Conservation (phyloP, 305 asterid species). For the Solanum aculeatissimum region DNA sequence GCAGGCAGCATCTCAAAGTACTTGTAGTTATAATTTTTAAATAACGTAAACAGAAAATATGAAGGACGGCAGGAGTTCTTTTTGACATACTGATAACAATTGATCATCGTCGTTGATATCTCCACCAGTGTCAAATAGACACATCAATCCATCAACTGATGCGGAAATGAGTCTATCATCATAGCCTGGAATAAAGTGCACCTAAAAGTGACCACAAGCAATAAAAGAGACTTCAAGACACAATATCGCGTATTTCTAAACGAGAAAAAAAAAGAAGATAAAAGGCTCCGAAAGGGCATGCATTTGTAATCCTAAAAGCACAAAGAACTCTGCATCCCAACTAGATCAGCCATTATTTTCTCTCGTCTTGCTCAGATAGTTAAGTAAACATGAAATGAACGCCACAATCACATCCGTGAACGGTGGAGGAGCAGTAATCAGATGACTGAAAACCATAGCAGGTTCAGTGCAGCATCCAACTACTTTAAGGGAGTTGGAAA, state of each 20-base stretch:
- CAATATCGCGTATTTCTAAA: background rate
- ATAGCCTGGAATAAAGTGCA: slow-evolving; percentile 75
- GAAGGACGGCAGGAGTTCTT: background rate
- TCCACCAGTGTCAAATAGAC: slow-evolving; percentile 79
- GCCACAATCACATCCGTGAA: background rate
- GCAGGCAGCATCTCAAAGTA: background rate
- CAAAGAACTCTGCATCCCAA: background rate
- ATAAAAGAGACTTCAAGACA: background rate
- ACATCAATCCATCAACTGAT: slow-evolving; percentile 94
- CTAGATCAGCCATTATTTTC: background rate
- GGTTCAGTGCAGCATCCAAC: background rate
- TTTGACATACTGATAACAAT: slow-evolving; percentile 60
- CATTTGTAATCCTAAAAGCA: background rate
- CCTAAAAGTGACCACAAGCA: slow-evolving; percentile 34
- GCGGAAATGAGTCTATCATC: slow-evolving; percentile 69
- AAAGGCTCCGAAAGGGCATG: background rate
- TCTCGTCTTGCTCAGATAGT: background rate
- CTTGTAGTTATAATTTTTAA: background rate
- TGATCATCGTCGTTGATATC: slow-evolving; percentile 81
- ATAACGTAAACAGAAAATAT: background rate
- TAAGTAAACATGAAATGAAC: background rate
- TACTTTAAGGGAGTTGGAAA: background rate
- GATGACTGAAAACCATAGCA: background rate
- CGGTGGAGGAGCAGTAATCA: background rate
- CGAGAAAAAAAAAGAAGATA: background rate